Conservation (phyloP, 805 yeast genomes). For the Lachancea lanzarotensis region DNA sequence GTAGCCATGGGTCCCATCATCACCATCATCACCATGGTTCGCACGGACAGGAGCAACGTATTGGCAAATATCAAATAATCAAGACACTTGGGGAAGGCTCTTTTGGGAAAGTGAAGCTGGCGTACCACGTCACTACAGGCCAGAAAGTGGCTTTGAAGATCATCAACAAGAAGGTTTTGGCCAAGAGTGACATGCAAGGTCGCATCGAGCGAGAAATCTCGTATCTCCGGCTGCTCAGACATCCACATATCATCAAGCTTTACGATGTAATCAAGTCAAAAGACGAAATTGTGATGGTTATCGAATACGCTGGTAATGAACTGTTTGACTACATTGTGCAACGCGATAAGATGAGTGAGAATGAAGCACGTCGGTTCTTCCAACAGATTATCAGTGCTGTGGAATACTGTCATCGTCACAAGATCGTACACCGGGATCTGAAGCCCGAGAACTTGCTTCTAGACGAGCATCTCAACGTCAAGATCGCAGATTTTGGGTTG, state of each 20-base stretch:
- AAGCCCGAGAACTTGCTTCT: slow-evolving; percentile 89
- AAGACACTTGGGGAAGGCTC: slow-evolving; percentile 95
- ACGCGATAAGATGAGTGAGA: slow-evolving; percentile 85
- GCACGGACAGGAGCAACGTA: slow-evolving; percentile 39
- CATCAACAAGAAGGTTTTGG: slow-evolving; percentile 84
- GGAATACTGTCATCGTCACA: slow-evolving; percentile 92
- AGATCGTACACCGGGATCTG: slow-evolving; percentile 92
- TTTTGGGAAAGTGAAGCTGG: slow-evolving; percentile 90
- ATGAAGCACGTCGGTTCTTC: slow-evolving; percentile 86
- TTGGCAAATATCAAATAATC: slow-evolving; percentile 89
- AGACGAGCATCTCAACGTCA: slow-evolving; percentile 86
- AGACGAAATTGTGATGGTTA: slow-evolving; percentile 95
- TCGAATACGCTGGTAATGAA: slow-evolving; percentile 95
- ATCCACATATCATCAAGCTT: slow-evolving; percentile 91
- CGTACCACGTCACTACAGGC: slow-evolving; percentile 84
- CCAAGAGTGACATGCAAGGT: slow-evolving; percentile 96
- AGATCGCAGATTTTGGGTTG: slow-evolving; percentile 93
- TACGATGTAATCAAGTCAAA: slow-evolving; percentile 93
- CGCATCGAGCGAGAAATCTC: slow-evolving; percentile 91
- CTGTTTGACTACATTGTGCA: slow-evolving; percentile 93
- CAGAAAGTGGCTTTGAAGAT: slow-evolving; percentile 90
- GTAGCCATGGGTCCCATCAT: slow-evolving; percentile 9
- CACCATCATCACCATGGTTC: slow-evolving; percentile 22
- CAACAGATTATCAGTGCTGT: slow-evolving; percentile 96
- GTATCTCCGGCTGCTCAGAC: slow-evolving; percentile 78